A percentile compares a stretch with the other conserved stretches of the same genome.
phyloP scores from a whole-genome alignment of 805 yeast species.

The Saccharomycopsis vini region DNA sequence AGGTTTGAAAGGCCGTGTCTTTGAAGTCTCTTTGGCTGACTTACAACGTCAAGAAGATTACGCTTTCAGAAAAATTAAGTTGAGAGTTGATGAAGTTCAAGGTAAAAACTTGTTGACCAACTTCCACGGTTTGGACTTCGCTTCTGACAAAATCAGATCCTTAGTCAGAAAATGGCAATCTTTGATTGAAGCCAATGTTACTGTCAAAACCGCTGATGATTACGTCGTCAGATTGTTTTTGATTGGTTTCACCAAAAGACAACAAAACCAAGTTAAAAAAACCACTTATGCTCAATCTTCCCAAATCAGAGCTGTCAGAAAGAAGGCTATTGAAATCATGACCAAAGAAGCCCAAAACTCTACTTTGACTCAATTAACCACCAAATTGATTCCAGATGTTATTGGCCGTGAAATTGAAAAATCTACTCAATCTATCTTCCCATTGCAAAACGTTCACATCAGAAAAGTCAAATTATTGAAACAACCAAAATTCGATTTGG shows the following conservation, averaged over 20 bases:
- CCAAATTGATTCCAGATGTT: slow-evolving; percentile 97
- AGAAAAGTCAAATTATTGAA: slow-evolving; percentile 98
- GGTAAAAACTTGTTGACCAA: slow-evolving; percentile 97
- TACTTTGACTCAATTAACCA: slow-evolving; percentile 91
- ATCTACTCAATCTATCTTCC: slow-evolving; percentile 90
- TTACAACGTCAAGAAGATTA: slow-evolving; percentile 98
- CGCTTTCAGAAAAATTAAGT: slow-evolving; percentile 93
- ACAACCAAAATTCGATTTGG: slow-evolving; percentile 98
- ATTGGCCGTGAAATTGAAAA: slow-evolving; percentile 98
- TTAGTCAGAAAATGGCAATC: slow-evolving; percentile 99
- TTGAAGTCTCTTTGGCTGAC: slow-evolving; percentile 94
- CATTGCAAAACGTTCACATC: slow-evolving; percentile 97
- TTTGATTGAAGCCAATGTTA: slow-evolving; percentile 94
- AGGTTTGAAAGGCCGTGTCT: slow-evolving; percentile 95
- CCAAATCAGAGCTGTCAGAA: slow-evolving; percentile 94
- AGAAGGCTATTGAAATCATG: slow-evolving; percentile 93
- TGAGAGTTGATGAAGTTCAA: slow-evolving; percentile 98
- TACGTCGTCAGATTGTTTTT: slow-evolving; percentile 94
- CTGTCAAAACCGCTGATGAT: slow-evolving; percentile 97
- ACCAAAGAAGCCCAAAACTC: slow-evolving; percentile 92
- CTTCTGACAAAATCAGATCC: slow-evolving; percentile 95
- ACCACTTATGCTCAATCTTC: slow-evolving; percentile 97
- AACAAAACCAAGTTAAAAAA: slow-evolving; percentile 94
- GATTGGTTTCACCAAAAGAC: slow-evolving; percentile 98
- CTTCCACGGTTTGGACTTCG: slow-evolving; percentile 99